phyloP scores from a whole-genome alignment of 2,329 filamentous ascomycete species.

The Dendryphion nanum region DNA sequence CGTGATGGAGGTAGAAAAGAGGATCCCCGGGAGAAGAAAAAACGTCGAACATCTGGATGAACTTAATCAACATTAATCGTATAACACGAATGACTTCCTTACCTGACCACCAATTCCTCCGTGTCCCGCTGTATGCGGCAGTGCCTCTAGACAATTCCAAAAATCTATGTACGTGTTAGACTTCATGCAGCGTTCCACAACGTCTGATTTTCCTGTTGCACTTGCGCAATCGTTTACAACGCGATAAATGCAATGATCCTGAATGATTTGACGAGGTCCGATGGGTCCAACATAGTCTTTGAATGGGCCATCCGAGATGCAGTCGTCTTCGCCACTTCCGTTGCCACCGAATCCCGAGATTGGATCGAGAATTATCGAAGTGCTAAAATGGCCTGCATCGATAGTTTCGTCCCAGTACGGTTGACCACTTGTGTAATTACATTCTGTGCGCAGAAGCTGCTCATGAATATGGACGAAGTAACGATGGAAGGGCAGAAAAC shows the following conservation, averaged over 20 bases:
- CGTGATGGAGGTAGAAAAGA: conserved; percentile 21
- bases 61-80: too few relatives aligned
- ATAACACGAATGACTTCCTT: too few relatives aligned
- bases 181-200: neutral
- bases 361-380: conserved; percentile 12
- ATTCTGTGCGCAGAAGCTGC: conserved; percentile 25
- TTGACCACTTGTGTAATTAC: conserved; percentile 33
- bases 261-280: conserved; percentile 9
- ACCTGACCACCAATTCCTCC: conserved; percentile 17
- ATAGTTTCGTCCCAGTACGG: conserved; percentile 25
- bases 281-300: conserved; percentile 13
- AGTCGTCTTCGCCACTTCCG: conserved; percentile 10
- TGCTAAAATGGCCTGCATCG: conserved; percentile 16
- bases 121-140: conserved; percentile 14
- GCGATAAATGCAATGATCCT: conserved; percentile 19
- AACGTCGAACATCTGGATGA: conserved; percentile 18
- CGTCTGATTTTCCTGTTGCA: neutral
- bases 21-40: conserved; percentile 18
- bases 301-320: conserved; percentile 18
- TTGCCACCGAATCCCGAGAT: conserved; percentile 17
- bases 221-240: conserved; percentile 7
- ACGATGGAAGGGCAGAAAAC: conserved; percentile 40
- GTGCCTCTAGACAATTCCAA: conserved; percentile 9
- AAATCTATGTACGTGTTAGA: neutral
- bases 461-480: conserved; percentile 33